Conservation (phyloP, 2,329 filamentous ascomycete genomes). For the Nemania bipapillata region DNA sequence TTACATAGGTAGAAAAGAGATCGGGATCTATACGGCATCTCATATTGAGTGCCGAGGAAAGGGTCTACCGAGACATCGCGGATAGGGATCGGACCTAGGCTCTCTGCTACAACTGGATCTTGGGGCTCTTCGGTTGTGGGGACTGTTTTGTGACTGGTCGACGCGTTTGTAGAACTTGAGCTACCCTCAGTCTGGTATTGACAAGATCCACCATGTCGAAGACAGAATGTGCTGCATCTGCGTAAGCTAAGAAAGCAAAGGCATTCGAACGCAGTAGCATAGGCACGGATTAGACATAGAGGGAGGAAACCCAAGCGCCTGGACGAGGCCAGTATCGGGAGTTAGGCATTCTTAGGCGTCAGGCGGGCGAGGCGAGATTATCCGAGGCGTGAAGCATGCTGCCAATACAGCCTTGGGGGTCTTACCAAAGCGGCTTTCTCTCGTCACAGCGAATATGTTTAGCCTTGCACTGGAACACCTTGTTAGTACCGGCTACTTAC, state of each 20-base stretch:
- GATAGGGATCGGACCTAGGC: slow-evolving; percentile 37
- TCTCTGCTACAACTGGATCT: slow-evolving; percentile 35
- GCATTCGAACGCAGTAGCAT: background rate
- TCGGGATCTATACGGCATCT: slow-evolving; percentile 52
- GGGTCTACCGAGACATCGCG: slow-evolving; percentile 44
- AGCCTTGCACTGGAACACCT: slow-evolving; percentile 48
- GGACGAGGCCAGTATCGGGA: background rate
- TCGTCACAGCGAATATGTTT: slow-evolving; percentile 61
- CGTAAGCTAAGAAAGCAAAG: slow-evolving; percentile 26
- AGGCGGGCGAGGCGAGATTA: slow-evolving; percentile 14
- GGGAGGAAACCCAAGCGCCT: background rate
- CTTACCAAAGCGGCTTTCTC: slow-evolving; percentile 59
- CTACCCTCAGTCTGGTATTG: slow-evolving; percentile 49
- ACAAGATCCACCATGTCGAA: slow-evolving; percentile 59
- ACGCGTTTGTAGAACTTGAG: slow-evolving; percentile 37
- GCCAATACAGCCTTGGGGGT: slow-evolving; percentile 32
- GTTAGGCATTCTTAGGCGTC: slow-evolving; percentile 15
- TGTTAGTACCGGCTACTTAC: slow-evolving; percentile 26
- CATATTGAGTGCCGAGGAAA: slow-evolving; percentile 48
- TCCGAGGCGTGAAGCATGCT: background rate
- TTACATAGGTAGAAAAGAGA: slow-evolving; percentile 54
- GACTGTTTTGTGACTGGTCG: slow-evolving; percentile 37
- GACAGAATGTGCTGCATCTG: slow-evolving; percentile 56
- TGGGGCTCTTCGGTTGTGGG: slow-evolving; percentile 44
- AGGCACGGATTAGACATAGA: slow-evolving; percentile 14